A percentile compares a stretch with the other conserved stretches of the same genome.
Conservation (phyloP, 257 asterid genomes). For the Solanum sejunctum region DNA sequence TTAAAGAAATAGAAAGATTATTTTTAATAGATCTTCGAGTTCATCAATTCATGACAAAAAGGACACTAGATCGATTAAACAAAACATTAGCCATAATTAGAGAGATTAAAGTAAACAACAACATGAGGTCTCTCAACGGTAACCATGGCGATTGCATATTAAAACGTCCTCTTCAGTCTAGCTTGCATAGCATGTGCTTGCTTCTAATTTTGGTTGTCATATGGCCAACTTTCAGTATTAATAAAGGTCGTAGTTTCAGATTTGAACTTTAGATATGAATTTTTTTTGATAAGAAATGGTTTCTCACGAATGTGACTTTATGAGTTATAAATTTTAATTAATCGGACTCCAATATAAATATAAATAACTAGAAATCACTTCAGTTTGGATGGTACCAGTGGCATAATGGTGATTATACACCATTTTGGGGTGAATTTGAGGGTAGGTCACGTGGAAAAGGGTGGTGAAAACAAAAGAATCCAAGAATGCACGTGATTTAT, state of each 20-base stretch:
- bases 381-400: not conserved
- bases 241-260: not conserved
- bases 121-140: not conserved
- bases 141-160: not conserved
- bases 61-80: not conserved
- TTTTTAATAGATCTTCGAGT: too few relatives aligned
- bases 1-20: too few relatives aligned
- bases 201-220: not conserved
- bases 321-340: too few relatives aligned
- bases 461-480: not conserved
- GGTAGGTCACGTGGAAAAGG: not conserved
- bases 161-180: not conserved
- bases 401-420: not conserved
- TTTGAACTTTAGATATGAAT: too few relatives aligned
- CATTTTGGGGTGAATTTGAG: not conserved
- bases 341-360: too few relatives aligned
- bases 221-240: not conserved
- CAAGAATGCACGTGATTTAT: slow-evolving; percentile 11
- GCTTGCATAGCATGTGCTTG: not conserved
- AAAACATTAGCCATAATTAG: not conserved
- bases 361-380: too few relatives aligned
- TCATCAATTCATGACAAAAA: not conserved
- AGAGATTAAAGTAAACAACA: not conserved
- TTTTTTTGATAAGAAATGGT: too few relatives aligned
- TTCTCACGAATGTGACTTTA: too few relatives aligned